These are phyloP conservation scores for Paramecium caudatum DNA, from an alignment of 73 alveolate genomes.

Conservation along the genomic window DNA sequence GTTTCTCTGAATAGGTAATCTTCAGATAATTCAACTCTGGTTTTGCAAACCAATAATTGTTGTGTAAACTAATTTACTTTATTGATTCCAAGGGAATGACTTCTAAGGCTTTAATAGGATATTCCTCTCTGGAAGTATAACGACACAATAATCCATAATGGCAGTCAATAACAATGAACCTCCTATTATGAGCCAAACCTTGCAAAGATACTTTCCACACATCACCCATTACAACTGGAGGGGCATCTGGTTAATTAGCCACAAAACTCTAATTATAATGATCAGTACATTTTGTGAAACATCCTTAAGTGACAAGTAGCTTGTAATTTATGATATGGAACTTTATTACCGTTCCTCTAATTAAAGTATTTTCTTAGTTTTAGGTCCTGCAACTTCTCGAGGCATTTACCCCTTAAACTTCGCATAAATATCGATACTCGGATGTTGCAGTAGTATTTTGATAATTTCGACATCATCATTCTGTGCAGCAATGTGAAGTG, in stretches of 20 bases:
- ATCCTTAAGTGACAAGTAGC: neutral
- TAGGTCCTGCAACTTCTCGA: neutral
- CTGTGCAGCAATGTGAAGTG: conserved; percentile 26
- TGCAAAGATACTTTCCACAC: neutral
- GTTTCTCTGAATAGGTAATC: neutral
- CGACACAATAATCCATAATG: conserved; percentile 10
- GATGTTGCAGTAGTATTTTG: neutral
- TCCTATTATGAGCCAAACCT: neutral
- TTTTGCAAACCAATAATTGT: neutral
- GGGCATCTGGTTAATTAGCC: neutral
- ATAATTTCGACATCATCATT: conserved; percentile 6
- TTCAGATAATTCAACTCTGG: neutral
- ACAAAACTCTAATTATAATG: neutral
- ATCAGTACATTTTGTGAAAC: neutral
- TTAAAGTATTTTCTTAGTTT: neutral
- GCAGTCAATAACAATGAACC: conserved; percentile 1
- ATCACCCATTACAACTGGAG: neutral
- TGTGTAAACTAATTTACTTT: neutral
- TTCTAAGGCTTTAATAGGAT: neutral
- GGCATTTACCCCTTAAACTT: neutral
- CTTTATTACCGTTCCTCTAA: neutral
- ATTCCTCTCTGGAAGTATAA: neutral
- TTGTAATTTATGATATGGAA: neutral
- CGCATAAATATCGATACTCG: neutral
- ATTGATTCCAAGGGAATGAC: neutral